Percentiles rank a stretch among this genome's conserved stretches.
These are phyloP conservation scores for Pseudogymnoascus destructans DNA, from an alignment of 2,329 filamentous ascomycete genomes.

Conservation along the genomic window DNA sequence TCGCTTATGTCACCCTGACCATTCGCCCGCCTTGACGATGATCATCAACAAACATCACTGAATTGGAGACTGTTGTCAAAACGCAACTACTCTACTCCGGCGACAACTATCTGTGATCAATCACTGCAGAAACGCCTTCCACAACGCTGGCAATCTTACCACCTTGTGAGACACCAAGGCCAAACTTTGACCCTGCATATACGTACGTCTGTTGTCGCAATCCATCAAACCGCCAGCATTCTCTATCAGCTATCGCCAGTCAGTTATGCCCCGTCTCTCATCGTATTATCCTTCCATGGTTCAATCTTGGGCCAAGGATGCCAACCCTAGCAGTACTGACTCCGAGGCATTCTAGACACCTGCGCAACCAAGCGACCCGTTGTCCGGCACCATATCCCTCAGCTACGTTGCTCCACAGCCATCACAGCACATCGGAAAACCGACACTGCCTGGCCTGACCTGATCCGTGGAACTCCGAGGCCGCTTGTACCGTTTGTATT, in stretches of 20 bases:
- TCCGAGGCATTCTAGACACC: background rate
- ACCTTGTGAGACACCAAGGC: background rate
- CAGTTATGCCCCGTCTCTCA: background rate
- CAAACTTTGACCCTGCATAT: background rate
- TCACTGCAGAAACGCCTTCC: constrained; percentile 4
- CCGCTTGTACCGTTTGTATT: background rate
- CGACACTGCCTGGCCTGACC: background rate
- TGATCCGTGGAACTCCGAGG: background rate
- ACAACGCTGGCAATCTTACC: background rate
- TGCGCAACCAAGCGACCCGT: background rate
- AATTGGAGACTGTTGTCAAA: constrained; percentile 2
- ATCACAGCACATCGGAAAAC: background rate
- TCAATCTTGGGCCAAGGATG: background rate
- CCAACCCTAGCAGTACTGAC: background rate
- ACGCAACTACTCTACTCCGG: background rate
- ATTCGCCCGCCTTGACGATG: constrained; percentile 6
- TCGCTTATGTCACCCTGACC: constrained; percentile 7
- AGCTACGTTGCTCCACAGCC: background rate
- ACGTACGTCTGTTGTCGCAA: constrained; percentile 3
- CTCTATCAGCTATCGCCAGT: background rate
- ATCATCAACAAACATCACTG: constrained; percentile 7
- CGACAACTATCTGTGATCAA: background rate
- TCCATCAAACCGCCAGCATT: background rate
- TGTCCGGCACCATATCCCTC: background rate
- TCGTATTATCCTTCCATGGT: background rate